Percentiles rank a stretch among this genome's conserved stretches.
Conservation (phyloP, 331 rosid genomes). For the Telfairia occidentalis region DNA sequence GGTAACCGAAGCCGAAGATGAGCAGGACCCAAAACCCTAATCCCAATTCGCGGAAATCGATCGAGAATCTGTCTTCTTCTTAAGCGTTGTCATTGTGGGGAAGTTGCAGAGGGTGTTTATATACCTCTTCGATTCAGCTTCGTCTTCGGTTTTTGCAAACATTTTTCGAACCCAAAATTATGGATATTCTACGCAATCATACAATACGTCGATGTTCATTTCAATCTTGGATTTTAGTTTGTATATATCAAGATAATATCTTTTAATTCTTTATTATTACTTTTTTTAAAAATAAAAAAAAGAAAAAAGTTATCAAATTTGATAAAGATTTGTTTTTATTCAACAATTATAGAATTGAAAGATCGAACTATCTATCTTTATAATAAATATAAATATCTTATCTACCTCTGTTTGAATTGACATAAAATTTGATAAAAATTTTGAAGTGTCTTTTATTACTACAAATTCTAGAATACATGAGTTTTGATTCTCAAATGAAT, state of each 20-base stretch:
- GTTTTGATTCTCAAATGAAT: no score
- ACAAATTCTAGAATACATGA: no score
- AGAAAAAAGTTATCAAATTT: no score
- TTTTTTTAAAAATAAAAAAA: no score
- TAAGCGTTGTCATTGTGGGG: background rate
- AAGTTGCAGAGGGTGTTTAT: background rate
- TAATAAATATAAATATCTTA: no score
- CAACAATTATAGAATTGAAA: no score
- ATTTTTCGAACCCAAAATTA: background rate
- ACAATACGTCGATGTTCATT: background rate
- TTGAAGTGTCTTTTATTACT: no score
- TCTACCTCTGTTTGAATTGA: no score
- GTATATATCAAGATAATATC: background rate
- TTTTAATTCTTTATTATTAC: no score
- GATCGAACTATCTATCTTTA: no score
- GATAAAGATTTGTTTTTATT: no score
- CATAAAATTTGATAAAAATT: no score
- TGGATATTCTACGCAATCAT: background rate
- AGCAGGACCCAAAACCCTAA: conserved; percentile 26
- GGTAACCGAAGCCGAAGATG: background rate
- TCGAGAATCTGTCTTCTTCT: background rate
- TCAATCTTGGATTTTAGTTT: background rate
- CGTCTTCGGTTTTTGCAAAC: background rate
- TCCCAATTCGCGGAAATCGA: background rate
- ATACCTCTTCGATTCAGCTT: background rate